phyloP scores from a whole-genome alignment of 352 stramenopile species.

The Pythium coloratum region DNA sequence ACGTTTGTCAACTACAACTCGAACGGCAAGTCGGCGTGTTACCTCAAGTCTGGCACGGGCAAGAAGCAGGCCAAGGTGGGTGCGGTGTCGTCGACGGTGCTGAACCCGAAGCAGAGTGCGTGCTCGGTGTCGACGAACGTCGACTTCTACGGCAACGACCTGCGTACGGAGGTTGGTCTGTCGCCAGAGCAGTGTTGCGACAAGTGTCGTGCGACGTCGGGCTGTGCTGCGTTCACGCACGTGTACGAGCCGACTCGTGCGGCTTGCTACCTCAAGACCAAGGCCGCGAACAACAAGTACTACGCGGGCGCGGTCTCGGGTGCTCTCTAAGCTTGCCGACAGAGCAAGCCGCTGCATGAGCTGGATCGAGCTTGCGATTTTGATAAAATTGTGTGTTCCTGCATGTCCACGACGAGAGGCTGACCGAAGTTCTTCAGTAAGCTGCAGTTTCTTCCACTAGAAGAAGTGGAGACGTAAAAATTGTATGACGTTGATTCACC shows the following conservation, averaged over 20 bases:
- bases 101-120: too few relatives aligned
- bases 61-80: too few relatives aligned
- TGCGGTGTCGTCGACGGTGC: too few relatives aligned
- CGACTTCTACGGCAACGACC: conserved; percentile 51
- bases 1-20: too few relatives aligned
- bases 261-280: conserved; percentile 54
- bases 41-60: too few relatives aligned
- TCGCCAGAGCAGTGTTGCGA: conserved; percentile 46
- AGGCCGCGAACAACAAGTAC: conserved; percentile 11
- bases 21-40: too few relatives aligned
- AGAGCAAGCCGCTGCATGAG: not conserved
- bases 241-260: conserved; percentile 44
- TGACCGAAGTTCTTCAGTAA: not conserved
- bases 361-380: not conserved
- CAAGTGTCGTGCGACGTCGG: conserved; percentile 35
- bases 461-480: not conserved
- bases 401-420: not conserved
- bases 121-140: conserved; percentile 14
- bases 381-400: not conserved
- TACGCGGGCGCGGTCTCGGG: conserved; percentile 49
- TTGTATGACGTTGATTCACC: not conserved
- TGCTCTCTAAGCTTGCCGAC: conserved; percentile 1
- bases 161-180: conserved; percentile 37
- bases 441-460: not conserved
- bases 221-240: conserved; percentile 59